Evolutionary conservation across 345 rosid species (phyloP).

Genomic region (Firmiana major): DNA sequence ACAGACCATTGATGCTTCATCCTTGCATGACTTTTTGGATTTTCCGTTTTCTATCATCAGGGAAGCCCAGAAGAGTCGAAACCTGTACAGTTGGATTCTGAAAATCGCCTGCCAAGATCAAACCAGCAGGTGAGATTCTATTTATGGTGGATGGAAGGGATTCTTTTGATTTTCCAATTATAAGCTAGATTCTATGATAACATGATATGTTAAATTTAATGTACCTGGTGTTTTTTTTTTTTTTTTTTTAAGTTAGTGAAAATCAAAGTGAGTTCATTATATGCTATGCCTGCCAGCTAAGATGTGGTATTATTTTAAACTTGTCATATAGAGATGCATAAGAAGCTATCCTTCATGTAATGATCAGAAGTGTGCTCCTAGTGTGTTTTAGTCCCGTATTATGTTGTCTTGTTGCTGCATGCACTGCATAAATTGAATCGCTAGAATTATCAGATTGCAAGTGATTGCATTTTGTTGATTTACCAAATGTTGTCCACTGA

Average conservation of each 20-base stretch:
- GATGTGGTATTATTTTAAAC: too few species aligned
- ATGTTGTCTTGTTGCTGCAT: neutral
- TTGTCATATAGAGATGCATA: too few species aligned
- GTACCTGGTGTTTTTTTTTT: neutral
- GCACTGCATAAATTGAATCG: neutral
- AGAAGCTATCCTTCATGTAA: too few species aligned
- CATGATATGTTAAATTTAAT: neutral
- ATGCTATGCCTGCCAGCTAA: too few species aligned
- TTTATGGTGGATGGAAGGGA: neutral
- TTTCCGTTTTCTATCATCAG: constrained; percentile 25
- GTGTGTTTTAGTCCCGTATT: too few species aligned
- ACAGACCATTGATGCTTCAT: neutral
- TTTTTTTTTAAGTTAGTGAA: too few species aligned
- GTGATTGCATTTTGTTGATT: constrained; percentile 4
- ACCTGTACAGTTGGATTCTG: constrained; percentile 26
- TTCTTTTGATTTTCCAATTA: neutral
- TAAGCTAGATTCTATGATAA: neutral
- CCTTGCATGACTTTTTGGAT: constrained; percentile 10
- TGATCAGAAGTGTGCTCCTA: too few species aligned
- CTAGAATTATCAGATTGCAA: neutral
- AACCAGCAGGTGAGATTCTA: constrained; percentile 31
- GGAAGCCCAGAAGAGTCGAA: constrained; percentile 43
- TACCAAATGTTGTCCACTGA: neutral
- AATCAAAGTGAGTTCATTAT: neutral
- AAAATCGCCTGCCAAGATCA: constrained; percentile 20